These are phyloP conservation scores for Pyricularia sp. DNA, from an alignment of 2,329 filamentous ascomycete species.

Conservation along the genomic window DNA sequence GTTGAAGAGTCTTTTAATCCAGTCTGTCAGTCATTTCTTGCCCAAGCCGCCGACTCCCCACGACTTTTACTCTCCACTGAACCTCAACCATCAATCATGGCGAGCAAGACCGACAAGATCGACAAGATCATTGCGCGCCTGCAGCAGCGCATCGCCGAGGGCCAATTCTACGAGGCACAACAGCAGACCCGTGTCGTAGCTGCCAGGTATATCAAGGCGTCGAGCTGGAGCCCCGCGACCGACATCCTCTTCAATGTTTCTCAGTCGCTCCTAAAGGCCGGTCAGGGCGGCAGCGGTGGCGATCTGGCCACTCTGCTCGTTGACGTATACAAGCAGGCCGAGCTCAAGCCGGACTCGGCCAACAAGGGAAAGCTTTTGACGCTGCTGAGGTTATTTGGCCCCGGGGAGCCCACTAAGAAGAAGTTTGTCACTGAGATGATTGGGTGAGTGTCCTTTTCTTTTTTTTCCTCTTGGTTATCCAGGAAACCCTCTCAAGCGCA, in stretches of 20 bases:
- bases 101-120: conserved; percentile 34
- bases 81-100: background rate
- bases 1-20: background rate
- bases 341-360: conserved; percentile 64
- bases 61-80: background rate
- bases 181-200: conserved; percentile 96
- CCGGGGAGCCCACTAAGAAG: conserved; percentile 83
- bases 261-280: conserved; percentile 76
- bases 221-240: conserved; percentile 76
- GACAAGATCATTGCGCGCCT: conserved; percentile 55
- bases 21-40: background rate
- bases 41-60: background rate
- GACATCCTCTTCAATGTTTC: conserved; percentile 81
- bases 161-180: conserved; percentile 95
- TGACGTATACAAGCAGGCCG: conserved; percentile 84
- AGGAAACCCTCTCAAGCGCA: background rate
- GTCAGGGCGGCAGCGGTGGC: conserved; percentile 88
- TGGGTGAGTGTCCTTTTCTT: conserved; percentile 37
- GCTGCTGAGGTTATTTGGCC: conserved; percentile 69
- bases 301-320: conserved; percentile 82
- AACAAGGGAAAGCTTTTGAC: conserved; percentile 69
- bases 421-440: conserved; percentile 84
- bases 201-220: conserved; percentile 81
- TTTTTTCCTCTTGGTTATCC: background rate
- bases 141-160: conserved; percentile 49